Evolutionary conservation across 345 rosid species (phyloP), one percentile per base, ranked within the genome.

Genomic region (Kernera saxatilis): DNA sequence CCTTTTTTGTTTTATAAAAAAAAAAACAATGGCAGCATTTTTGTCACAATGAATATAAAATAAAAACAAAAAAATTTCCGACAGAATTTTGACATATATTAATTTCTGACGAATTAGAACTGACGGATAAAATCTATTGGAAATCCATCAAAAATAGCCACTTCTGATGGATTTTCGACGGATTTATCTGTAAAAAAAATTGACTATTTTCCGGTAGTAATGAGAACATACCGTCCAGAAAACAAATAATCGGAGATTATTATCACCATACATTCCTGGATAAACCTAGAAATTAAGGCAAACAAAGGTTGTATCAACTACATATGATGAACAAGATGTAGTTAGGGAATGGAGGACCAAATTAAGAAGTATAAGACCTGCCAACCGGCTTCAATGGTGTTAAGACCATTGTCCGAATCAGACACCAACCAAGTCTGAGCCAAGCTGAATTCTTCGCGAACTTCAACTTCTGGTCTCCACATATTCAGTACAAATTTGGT

Each of bases 151-250:
- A n/a, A n/a, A n/a, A n/a, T n/a, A n/a, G n/a, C n/a, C n/a, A n/a
- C n/a, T n/a, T n/a, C n/a, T n/a, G n/a, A 25, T 25, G 3, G 2
- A 25, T 25, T 30, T 4, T 4, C 7, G 1, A 8, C 7, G 84
- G 84, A 64, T 77, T 78, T 18, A 84, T 86, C 89, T 83, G 77
- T 62, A 54, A 10, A 8, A 27, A 57, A 55, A n/a, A n/a, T n/a
- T n/a, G n/a, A n/a, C n/a, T n/a, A n/a, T n/a, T n/a, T n/a, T n/a
- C n/a, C n/a, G n/a, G n/a, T n/a, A n/a, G n/a, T n/a, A n/a, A n/a
- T n/a, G n/a, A n/a, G n/a, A n/a, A n/a, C n/a, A 84, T 67, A 86
- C 91, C 40, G 91, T 86, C 91, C 91, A 86, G 60, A 71, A 86
- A 43, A 83, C 76, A 82, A 86, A 86, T 65, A 86, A 83, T 69